Conservation (phyloP, 2,329 filamentous ascomycete genomes). For the Colletotrichum lupini region DNA sequence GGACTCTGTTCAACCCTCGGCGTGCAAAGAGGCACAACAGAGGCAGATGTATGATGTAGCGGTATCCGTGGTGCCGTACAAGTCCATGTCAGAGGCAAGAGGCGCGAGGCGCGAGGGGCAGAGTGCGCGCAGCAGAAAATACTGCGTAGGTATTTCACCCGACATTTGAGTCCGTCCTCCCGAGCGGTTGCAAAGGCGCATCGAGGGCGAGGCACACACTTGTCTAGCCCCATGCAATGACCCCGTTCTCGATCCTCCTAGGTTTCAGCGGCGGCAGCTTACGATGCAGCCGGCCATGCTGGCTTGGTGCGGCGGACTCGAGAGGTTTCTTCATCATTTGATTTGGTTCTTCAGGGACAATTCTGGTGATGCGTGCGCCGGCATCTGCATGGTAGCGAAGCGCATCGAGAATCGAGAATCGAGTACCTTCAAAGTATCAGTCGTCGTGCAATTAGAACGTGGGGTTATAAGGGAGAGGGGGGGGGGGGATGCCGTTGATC, state of each 20-base stretch:
- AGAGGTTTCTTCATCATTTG: neutral
- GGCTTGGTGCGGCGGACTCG: neutral
- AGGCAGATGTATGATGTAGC: neutral
- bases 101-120: neutral
- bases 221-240: slow-evolving; percentile 31
- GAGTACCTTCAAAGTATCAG: neutral
- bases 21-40: neutral
- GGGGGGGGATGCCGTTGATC: neutral
- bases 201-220: slow-evolving; percentile 16
- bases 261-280: slow-evolving; percentile 33
- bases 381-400: neutral
- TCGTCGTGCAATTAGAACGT: neutral
- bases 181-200: neutral
- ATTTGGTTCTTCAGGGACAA: neutral
- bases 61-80: neutral
- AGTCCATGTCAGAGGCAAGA: neutral
- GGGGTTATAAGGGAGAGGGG: too few species aligned
- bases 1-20: neutral
- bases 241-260: slow-evolving; percentile 21
- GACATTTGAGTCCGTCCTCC: neutral
- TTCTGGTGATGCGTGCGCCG: neutral
- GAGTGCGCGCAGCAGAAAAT: neutral
- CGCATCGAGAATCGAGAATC: neutral
- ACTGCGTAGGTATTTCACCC: neutral
- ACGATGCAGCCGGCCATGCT: slow-evolving; percentile 20